Evolutionary conservation across 2,329 filamentous ascomycete species (phyloP), one percentile per base, ranked within the genome.

Genomic region (Cadophora sp.): DNA sequence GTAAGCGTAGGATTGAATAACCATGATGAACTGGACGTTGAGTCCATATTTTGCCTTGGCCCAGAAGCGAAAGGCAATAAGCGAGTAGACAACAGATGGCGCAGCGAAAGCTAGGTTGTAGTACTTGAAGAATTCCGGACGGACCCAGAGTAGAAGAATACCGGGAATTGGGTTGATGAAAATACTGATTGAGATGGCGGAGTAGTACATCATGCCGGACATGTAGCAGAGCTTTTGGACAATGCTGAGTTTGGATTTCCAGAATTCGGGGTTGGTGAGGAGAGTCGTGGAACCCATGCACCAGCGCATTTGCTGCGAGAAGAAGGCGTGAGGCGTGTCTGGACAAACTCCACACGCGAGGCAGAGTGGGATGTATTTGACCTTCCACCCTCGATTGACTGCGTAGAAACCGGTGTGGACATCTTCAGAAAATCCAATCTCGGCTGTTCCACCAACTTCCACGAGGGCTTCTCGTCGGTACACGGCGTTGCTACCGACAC

Each of bases 31-130:
- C 27, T 66, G 64, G n/a, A 66, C 64, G 36, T 66, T 66, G 33
- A 66, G 48, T 14, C 47, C 53, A n/a, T 66, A 66, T 30, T 48
- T 61, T 22, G 56, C 64, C 39, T 61, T 66, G 16, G 64, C 58
- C 64, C 64, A 66, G 41, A 61, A 55, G 11, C 64, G 58, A 14
- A 66, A 50, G 1, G 64, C 58, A 33, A 66, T 14, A 7, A 66
- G 59, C n/a, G 64, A 62, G 41, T 66, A 66, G 30, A 62, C 22
- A 43, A 66, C 62, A 3, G 64, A 66, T 6, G 64, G 64, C 4
- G 56, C 55, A 20, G 59, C 64, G 64, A 66, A 66, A 13, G 64
- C 59, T n/a, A 66, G 64, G 27, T 66, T 66, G 64, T 66, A 66
- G 50, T 66, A 66, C 27, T 61, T 66, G 64, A 66, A 66, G 50